Conservation (phyloP, 1,139 yeast species). For the Debaryomycetaceae sp. region DNA sequence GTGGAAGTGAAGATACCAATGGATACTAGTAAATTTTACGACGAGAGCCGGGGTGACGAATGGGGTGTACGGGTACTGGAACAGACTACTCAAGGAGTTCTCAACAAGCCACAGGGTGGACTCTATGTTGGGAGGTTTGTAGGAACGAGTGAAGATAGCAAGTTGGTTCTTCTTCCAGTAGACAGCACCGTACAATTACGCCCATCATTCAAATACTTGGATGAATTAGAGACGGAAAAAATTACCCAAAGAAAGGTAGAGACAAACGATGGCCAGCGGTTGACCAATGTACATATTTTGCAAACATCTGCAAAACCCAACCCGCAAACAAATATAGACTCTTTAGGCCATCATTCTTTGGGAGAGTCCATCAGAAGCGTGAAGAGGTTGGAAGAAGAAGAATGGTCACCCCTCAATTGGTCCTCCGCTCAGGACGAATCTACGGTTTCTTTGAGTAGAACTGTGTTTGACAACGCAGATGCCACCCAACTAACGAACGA, state of each 20-base stretch:
- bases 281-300: conserved; percentile 41
- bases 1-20: conserved; percentile 73
- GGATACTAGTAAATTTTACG: conserved; percentile 62
- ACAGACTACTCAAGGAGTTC: conserved; percentile 70
- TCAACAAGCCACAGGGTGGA: conserved; percentile 54
- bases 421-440: conserved; percentile 33
- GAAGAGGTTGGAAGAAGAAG: conserved; percentile 75
- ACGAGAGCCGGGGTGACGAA: conserved; percentile 55
- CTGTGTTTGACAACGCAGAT: conserved; percentile 20
- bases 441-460: conserved; percentile 26
- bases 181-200: conserved; percentile 72
- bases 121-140: conserved; percentile 35
- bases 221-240: conserved; percentile 37
- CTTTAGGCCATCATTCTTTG: conserved; percentile 59
- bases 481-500: conserved; percentile 21
- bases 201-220: conserved; percentile 78
- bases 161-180: conserved; percentile 63
- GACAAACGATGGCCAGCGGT: conserved; percentile 27
- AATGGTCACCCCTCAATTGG: conserved; percentile 51
- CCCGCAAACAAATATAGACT: conserved; percentile 71
- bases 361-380: conserved; percentile 80
- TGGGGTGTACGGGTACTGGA: conserved; percentile 57
- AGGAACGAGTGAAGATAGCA: conserved; percentile 21
- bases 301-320: conserved; percentile 43
- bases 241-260: conserved; percentile 22